A percentile compares a stretch with the other conserved stretches of the same genome.
phyloP scores from a whole-genome alignment of 148 eudicot genomes.

The Silene conica region DNA sequence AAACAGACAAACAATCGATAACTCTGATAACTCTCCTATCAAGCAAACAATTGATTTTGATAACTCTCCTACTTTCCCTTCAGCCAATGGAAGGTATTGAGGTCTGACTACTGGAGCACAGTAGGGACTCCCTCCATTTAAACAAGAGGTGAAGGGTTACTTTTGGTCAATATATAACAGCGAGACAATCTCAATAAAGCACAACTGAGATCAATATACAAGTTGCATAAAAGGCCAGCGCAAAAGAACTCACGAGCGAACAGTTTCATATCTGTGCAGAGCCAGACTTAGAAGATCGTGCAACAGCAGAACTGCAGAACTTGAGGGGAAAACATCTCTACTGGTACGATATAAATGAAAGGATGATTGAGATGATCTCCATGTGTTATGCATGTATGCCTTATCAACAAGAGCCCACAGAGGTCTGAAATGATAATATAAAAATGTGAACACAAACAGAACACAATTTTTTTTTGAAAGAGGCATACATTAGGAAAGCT shows the following conservation, averaged over 20 bases:
- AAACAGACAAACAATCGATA: background rate
- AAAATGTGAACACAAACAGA: background rate
- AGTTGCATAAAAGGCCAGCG: slow-evolving; percentile 4
- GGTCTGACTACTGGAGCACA: background rate
- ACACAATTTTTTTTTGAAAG: background rate
- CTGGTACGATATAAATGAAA: slow-evolving; percentile 80
- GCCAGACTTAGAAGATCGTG: slow-evolving; percentile 79
- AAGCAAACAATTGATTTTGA: too few species aligned
- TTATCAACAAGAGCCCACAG: slow-evolving; percentile 92
- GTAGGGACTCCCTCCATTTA: background rate
- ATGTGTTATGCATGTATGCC: slow-evolving; percentile 87
- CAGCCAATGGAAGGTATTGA: background rate
- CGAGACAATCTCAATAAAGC: background rate
- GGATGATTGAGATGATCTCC: slow-evolving; percentile 94
- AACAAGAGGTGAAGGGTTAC: background rate
- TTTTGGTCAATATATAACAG: slow-evolving; percentile 1
- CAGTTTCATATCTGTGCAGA: slow-evolving; percentile 90
- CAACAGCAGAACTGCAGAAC: slow-evolving; percentile 53
- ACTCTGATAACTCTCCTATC: slow-evolving; percentile 10
- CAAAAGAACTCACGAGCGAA: slow-evolving; percentile 68
- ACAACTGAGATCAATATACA: background rate
- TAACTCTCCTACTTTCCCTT: slow-evolving; percentile 7
- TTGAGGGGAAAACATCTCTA: slow-evolving; percentile 61
- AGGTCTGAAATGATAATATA: slow-evolving; percentile 49
- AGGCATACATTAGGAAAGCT: background rate